Evolutionary conservation across 148 eudicot genomes (phyloP).

Genomic region (Amaranthus hypochondriacus): DNA sequence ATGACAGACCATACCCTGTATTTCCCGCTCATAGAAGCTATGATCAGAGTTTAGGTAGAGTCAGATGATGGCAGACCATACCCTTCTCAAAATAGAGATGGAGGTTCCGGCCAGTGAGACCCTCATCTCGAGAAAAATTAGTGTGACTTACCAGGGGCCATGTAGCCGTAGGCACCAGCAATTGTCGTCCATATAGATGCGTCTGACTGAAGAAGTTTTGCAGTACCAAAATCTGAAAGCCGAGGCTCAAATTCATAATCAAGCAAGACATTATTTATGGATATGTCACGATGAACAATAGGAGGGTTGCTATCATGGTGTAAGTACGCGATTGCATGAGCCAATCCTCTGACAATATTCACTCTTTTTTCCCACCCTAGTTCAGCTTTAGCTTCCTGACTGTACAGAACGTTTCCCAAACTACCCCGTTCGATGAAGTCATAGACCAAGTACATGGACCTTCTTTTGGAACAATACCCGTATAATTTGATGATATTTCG

Average conservation of each 20-base stretch:
- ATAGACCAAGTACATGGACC: slow-evolving; percentile 60
- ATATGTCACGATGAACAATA: slow-evolving; percentile 63
- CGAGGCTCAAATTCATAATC: slow-evolving; percentile 55
- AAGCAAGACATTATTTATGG: slow-evolving; percentile 54
- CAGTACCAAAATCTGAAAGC: slow-evolving; percentile 78
- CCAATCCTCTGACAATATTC: slow-evolving; percentile 57
- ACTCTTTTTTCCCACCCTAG: slow-evolving; percentile 57
- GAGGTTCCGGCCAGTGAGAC: no score
- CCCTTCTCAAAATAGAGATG: no score
- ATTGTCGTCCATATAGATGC: slow-evolving; percentile 49
- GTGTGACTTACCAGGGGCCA: slow-evolving; percentile 64
- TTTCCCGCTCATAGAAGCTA: no score
- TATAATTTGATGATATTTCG: slow-evolving; percentile 67
- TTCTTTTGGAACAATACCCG: slow-evolving; percentile 52
- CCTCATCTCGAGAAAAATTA: no score
- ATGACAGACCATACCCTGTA: no score
- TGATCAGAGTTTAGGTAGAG: no score
- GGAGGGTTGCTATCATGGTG: slow-evolving; percentile 65
- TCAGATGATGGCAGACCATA: no score
- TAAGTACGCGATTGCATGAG: slow-evolving; percentile 77
- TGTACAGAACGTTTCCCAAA: slow-evolving; percentile 47
- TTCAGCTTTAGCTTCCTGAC: slow-evolving; percentile 32
- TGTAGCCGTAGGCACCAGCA: slow-evolving; percentile 78
- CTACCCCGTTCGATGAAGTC: slow-evolving; percentile 74
- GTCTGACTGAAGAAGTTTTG: slow-evolving; percentile 41